These are phyloP conservation scores for Diaporthe capsici DNA, from an alignment of 2,329 filamentous ascomycete genomes.

Conservation along the genomic window DNA sequence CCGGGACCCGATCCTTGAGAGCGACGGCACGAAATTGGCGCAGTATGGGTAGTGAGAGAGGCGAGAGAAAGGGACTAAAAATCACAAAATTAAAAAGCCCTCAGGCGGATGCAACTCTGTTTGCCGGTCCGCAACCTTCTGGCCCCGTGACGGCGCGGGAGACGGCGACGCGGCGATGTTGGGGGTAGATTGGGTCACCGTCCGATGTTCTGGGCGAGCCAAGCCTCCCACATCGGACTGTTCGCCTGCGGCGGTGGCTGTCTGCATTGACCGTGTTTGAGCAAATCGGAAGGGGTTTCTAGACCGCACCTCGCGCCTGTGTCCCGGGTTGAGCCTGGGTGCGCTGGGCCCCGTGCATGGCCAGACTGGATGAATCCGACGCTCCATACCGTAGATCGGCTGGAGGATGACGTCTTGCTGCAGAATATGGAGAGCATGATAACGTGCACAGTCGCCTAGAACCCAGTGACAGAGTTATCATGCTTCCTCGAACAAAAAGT, in stretches of 20 bases:
- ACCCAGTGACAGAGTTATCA: not conserved
- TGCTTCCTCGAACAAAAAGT: not conserved
- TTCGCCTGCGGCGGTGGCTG: slow-evolving; percentile 25
- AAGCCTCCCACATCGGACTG: slow-evolving; percentile 13
- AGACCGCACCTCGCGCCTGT: not conserved
- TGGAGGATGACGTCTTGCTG: slow-evolving; percentile 16
- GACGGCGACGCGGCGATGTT: slow-evolving; percentile 5
- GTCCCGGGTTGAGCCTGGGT: slow-evolving; percentile 20
- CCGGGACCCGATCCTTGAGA: not conserved
- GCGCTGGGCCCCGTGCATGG: not conserved
- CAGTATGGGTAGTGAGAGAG: not conserved
- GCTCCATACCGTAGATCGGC: slow-evolving; percentile 11
- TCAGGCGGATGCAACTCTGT: slow-evolving; percentile 20
- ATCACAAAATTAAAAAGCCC: not conserved
- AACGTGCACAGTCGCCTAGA: not conserved
- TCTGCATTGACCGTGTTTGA: slow-evolving; percentile 31
- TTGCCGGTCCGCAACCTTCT: slow-evolving; percentile 13
- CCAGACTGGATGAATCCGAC: slow-evolving; percentile 22
- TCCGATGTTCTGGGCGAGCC: slow-evolving; percentile 23
- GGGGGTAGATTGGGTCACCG: slow-evolving; percentile 8
- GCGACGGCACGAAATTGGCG: not conserved
- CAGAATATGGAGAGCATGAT: slow-evolving; percentile 4
- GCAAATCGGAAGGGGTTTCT: slow-evolving; percentile 15
- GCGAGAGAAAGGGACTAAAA: too few relatives aligned
- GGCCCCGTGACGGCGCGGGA: not conserved